phyloP scores from a whole-genome alignment of 1,284 basidiomycete species.

The Flammula alnicola region DNA sequence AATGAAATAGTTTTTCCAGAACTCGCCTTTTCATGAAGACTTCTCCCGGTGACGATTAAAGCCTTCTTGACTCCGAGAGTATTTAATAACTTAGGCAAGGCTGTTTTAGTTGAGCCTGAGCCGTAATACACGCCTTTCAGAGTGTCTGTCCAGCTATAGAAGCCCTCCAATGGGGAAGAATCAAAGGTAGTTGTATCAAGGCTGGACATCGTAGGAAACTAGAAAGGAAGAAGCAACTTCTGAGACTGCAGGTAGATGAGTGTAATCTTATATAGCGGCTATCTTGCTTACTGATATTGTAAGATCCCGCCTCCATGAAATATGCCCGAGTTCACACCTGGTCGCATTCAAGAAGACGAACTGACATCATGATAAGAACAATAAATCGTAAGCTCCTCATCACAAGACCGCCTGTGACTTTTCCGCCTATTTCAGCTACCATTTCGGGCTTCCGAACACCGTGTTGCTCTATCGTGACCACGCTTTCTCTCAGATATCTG shows the following conservation, averaged over 20 bases:
- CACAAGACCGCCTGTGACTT: neutral
- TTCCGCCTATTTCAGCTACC: neutral
- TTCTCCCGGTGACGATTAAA: constrained; percentile 73
- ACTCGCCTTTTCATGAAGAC: constrained; percentile 64
- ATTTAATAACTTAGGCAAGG: constrained; percentile 65
- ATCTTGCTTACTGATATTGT: constrained; percentile 9
- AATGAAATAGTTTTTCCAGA: neutral
- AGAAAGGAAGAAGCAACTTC: neutral
- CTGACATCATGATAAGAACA: constrained; percentile 5
- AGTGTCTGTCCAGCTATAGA: constrained; percentile 65
- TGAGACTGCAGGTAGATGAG: neutral
- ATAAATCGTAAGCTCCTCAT: no score
- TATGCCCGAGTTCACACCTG: no score
- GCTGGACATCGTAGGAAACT: constrained; percentile 33
- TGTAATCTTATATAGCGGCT: neutral
- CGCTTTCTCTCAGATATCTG: no score
- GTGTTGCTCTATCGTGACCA: no score
- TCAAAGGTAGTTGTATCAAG: constrained; percentile 28
- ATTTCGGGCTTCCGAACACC: neutral
- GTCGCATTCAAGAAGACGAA: neutral
- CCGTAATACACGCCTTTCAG: constrained; percentile 72
- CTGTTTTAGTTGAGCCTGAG: constrained; percentile 61
- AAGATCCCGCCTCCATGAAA: neutral
- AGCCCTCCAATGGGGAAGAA: constrained; percentile 46
- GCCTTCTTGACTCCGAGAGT: constrained; percentile 62